A percentile compares a stretch with the other conserved stretches of the same genome.
phyloP scores from a whole-genome alignment of 75 land plant genomes.

The Isoetes taiwanensis region DNA sequence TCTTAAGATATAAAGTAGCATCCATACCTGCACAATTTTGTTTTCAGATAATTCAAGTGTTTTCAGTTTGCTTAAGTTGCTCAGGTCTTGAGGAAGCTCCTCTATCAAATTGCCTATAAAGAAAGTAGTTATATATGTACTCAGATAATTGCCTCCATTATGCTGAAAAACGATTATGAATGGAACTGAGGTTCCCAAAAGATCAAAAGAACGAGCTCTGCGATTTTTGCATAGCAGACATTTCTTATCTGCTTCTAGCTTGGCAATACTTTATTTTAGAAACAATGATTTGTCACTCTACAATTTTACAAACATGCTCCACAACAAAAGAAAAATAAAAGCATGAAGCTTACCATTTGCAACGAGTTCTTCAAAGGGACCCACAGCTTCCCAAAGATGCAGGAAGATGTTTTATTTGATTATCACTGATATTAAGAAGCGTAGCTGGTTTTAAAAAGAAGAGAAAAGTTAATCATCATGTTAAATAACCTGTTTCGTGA shows the following conservation, averaged over 20 bases:
- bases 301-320: no score
- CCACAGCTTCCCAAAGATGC: constrained; percentile 84
- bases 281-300: no score
- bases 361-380: constrained; percentile 78
- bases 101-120: constrained; percentile 62
- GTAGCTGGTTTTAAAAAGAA: constrained; percentile 47
- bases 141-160: no score
- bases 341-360: constrained; percentile 52
- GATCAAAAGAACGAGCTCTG: no score
- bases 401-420: constrained; percentile 56
- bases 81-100: constrained; percentile 63
- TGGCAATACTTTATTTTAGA: no score
- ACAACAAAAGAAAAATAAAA: not conserved
- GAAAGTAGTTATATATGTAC: not conserved
- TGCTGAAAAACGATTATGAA: no score
- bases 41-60: constrained; percentile 59
- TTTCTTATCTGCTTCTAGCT: no score
- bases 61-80: constrained; percentile 61
- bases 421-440: constrained; percentile 65
- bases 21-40: constrained; percentile 44
- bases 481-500: not conserved
- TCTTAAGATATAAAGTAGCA: not conserved
- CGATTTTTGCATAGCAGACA: no score
- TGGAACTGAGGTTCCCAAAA: no score
- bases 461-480: no score